phyloP scores from a whole-genome alignment of 1,284 basidiomycete species.

The Ustilago esculenta region DNA sequence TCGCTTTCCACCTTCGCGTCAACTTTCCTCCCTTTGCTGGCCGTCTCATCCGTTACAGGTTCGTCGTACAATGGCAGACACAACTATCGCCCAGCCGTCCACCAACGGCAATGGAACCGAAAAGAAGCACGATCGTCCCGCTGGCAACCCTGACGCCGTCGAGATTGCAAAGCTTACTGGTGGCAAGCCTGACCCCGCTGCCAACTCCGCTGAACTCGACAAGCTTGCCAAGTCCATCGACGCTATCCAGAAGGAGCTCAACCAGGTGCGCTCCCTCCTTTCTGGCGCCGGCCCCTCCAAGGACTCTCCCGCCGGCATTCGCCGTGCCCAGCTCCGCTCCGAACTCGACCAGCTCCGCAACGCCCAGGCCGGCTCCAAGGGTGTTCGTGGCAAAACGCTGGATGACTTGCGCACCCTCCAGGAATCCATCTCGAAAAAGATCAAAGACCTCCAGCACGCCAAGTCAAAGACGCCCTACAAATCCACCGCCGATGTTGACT shows the following conservation, averaged over 20 bases:
- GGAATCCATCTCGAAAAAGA: constrained; percentile 85
- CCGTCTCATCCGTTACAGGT: background rate
- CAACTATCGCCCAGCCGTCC: constrained; percentile 10
- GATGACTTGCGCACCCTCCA: constrained; percentile 86
- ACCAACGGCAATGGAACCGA: constrained; percentile 10
- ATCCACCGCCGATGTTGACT: constrained; percentile 86
- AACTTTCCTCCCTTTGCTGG: background rate
- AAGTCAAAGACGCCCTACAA: constrained; percentile 86
- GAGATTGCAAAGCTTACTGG: constrained; percentile 62
- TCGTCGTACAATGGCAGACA: constrained; percentile 41
- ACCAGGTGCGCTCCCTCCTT: constrained; percentile 77
- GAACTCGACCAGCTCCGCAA: constrained; percentile 84
- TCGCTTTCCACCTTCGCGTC: background rate
- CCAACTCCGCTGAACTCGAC: constrained; percentile 63
- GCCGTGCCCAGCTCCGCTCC: constrained; percentile 77
- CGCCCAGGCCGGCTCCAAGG: constrained; percentile 84
- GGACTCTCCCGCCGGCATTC: constrained; percentile 73
- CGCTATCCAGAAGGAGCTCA: constrained; percentile 63
- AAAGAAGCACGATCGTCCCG: constrained; percentile 40
- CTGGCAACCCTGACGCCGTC: constrained; percentile 51
- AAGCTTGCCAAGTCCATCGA: constrained; percentile 60
- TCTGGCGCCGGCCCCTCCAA: constrained; percentile 56
- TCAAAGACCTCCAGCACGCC: constrained; percentile 86
- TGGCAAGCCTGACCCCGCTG: constrained; percentile 60
- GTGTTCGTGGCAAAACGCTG: constrained; percentile 77